Evolutionary conservation across 2,329 filamentous ascomycete species (phyloP), one percentile per base, ranked within the genome.

Genomic region (Coniochaeta ligniaria): DNA sequence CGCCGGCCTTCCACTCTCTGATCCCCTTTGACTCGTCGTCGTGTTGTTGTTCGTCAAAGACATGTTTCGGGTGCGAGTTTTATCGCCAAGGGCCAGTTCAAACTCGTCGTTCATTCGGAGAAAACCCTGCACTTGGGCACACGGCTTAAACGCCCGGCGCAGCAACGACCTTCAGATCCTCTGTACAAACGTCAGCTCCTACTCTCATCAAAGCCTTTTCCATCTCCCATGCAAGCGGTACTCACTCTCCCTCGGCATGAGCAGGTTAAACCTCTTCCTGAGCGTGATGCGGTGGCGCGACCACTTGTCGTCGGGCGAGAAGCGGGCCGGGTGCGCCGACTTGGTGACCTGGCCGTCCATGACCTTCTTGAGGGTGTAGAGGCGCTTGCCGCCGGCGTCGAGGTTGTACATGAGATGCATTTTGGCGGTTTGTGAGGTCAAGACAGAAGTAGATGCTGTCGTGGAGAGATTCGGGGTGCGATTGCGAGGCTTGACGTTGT

Each of bases 241-340:
- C 79, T 65, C 65, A 84, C 81, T 80, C 74, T 80, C 89, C 82
- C 96, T 58, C 8, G 35, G 35, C 91, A 96, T 79, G 64, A 98
- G 85, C 65, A 97, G 83, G 57, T 89, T 89, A 73, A 96, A 98
- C 72, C 95, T 85, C 81, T 91, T 92, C 88, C 97, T 96, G 71
- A 98, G 83, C 22, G 92, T 96, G 57, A 98, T 92, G 69, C 95
- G 87, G 80, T 98, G 94, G 73, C 92, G 90, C 71, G 92, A 96
- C 84, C 96, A 98, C 83, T 97, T 96, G 83, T 99, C 95, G 78
- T 99, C 95, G 65, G 95, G 95, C 55, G 92, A 96, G 83, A 98
- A 99, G 68, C 95, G 85, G 50, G 95, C 95, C 55, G 95, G 94
- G 80, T 98, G 94, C 60, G 95, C 95, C 59, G 90, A 95, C 83